Evolutionary conservation across 306 rosid species (phyloP).

Genomic region (Trifolium fragiferum): DNA sequence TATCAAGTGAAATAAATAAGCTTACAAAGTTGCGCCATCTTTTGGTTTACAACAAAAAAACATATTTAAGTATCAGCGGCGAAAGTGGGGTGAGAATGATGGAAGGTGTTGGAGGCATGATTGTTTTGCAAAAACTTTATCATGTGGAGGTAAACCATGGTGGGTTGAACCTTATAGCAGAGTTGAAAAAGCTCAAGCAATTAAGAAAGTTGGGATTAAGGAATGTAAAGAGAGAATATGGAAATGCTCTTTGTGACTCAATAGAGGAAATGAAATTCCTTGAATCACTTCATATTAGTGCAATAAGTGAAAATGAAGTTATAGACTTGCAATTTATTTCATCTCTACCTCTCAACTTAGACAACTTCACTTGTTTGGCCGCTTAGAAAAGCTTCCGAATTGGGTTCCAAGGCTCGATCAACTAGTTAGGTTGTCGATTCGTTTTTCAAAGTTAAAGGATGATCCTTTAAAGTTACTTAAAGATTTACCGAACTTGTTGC

Average conservation of each 20-base stretch:
- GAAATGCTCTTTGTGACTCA: slow-evolving; percentile 11
- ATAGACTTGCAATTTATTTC: slow-evolving; percentile 14
- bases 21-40: slow-evolving; percentile 28
- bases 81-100: slow-evolving; percentile 1
- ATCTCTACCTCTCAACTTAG: not conserved
- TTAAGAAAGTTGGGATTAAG: slow-evolving; percentile 38
- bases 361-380: not conserved
- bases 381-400: not conserved
- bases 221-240: slow-evolving; percentile 20
- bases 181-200: slow-evolving; percentile 36
- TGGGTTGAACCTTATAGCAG: slow-evolving; percentile 11
- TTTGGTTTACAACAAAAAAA: not conserved
- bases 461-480: slow-evolving; percentile 17
- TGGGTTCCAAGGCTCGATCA: slow-evolving; percentile 10
- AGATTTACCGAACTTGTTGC: slow-evolving; percentile 8
- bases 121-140: slow-evolving; percentile 3
- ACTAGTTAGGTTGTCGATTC: slow-evolving; percentile 6
- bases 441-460: slow-evolving; percentile 20
- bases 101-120: not conserved
- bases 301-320: not conserved
- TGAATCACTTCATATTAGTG: slow-evolving; percentile 6
- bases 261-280: slow-evolving; percentile 22
- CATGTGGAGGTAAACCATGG: slow-evolving; percentile 2
- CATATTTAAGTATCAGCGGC: not conserved
- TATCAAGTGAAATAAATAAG: slow-evolving; percentile 16